phyloP scores from a whole-genome alignment of 306 rosid species.

The Betula pendula region DNA sequence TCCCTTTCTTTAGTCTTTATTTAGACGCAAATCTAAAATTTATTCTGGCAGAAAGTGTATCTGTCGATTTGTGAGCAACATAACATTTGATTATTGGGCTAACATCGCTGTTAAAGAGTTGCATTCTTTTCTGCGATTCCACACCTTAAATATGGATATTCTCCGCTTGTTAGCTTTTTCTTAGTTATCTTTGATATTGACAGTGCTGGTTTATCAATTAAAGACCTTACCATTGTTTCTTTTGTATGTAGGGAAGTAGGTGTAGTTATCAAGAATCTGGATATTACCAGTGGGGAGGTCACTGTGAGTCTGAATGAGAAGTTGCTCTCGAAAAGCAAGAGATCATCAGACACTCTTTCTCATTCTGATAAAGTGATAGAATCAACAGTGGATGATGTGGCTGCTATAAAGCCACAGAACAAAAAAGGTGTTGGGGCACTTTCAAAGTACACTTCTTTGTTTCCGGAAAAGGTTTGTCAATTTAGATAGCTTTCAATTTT shows the following conservation, averaged over 20 bases:
- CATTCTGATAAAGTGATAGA: constrained; percentile 44
- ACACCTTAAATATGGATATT: neutral
- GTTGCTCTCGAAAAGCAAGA: constrained; percentile 62
- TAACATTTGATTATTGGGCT: neutral
- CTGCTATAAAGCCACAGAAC: constrained; percentile 46
- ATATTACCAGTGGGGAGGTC: constrained; percentile 72
- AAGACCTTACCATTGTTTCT: constrained; percentile 27
- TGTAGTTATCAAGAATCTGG: constrained; percentile 69
- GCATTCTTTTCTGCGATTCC: neutral
- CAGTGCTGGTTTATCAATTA: constrained; percentile 17
- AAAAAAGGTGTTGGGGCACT: constrained; percentile 53
- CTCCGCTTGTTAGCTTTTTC: neutral
- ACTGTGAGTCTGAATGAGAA: constrained; percentile 74
- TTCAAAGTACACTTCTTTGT: constrained; percentile 70
- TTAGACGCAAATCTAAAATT: neutral
- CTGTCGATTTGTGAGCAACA: neutral
- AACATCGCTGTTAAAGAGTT: neutral
- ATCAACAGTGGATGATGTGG: constrained; percentile 47
- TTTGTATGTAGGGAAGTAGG: constrained; percentile 92
- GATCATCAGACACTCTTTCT: constrained; percentile 52
- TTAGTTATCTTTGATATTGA: neutral
- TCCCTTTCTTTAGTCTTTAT: neutral
- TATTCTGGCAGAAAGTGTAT: neutral
- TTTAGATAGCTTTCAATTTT: constrained; percentile 5
- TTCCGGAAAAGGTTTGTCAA: constrained; percentile 93